phyloP scores from a whole-genome alignment of 352 stramenopile genomes.

The Phytopythium kandeliae region DNA sequence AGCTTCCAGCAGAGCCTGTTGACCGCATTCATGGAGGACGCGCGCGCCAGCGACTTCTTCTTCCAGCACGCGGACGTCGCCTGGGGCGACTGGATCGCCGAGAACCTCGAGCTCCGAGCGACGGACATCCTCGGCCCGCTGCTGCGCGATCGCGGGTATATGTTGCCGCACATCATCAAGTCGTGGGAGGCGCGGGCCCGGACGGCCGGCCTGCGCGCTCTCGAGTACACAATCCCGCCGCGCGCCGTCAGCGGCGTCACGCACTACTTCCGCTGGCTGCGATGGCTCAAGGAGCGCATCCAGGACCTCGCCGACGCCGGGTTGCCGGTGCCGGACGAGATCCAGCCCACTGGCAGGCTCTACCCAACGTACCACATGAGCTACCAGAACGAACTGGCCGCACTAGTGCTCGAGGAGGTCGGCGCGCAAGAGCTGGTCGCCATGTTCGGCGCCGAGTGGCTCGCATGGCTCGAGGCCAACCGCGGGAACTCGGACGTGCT shows the following conservation, averaged over 20 bases:
- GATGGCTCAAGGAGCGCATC: slow-evolving; percentile 59
- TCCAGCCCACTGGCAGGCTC: slow-evolving; percentile 30
- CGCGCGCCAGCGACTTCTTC: slow-evolving; percentile 42
- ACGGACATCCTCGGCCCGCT: slow-evolving; percentile 45
- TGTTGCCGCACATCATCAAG: slow-evolving; percentile 61
- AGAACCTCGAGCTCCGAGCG: slow-evolving; percentile 35
- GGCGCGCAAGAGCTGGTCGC: slow-evolving; percentile 27
- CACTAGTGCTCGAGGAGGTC: slow-evolving; percentile 46
- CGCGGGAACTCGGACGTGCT: slow-evolving; percentile 42
- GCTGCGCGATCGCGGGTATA: slow-evolving; percentile 45
- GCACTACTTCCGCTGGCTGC: slow-evolving; percentile 69
- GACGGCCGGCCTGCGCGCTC: slow-evolving; percentile 13
- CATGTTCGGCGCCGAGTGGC: slow-evolving; percentile 32
- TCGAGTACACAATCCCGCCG: slow-evolving; percentile 56
- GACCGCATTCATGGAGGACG: slow-evolving; percentile 46
- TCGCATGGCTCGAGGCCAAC: slow-evolving; percentile 47
- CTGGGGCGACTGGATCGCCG: slow-evolving; percentile 40
- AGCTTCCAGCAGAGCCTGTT: slow-evolving; percentile 51
- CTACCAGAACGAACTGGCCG: slow-evolving; percentile 50
- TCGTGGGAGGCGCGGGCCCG: slow-evolving; percentile 57
- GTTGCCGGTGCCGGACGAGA: slow-evolving; percentile 19
- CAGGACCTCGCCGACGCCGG: slow-evolving; percentile 41
- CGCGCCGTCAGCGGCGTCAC: slow-evolving; percentile 36
- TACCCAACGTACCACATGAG: slow-evolving; percentile 56
- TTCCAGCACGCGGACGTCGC: slow-evolving; percentile 41